Base-by-base conservation (phyloP, 306 rosid species). In the Trifolium dubium region DNA sequence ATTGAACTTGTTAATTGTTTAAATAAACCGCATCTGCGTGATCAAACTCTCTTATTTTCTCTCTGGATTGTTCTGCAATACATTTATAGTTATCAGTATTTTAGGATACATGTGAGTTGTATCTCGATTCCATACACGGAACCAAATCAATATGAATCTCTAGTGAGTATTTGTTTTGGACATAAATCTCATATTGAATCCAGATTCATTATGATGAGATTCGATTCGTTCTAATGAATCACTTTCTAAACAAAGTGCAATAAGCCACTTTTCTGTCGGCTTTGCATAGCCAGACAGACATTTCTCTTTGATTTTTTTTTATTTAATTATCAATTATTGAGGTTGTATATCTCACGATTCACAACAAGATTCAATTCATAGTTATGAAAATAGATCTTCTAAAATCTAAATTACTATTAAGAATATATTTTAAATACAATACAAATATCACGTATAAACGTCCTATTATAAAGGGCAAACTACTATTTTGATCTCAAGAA, bases 1-100 rank as follows among this genome's bases (percentile, higher is more conserved):
- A 64, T 51, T 54, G 23, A 31, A 73, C 77, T 79, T 56, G 53
- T 58, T 68, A 77, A 75, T 66, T 39, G 8, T 61, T 31, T 63
- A 46, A 37, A 77, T 64, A 6, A 58, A 78, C 29, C 43, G 66
- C 5, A 56, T 50, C 41, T 54, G 6, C 39, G 3, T 34, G 8
- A 15, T 18, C 11, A 60, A 46, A 5, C 50, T 64, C 41, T 56
- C 39, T 5, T 63, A 29, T 9, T 63, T 23, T 43, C 71, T 74
- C 39, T 15, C 35, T 11, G 51, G 14, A 47, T 47, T 5, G 54
- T 47, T 47, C 14, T 47, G 54, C 54, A 47, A 47, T 47, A 14
- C 54, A 47, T 47, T 47, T 47, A 46, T 46, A 5, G 8, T 46
- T 46, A 14, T 12, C 53, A 13, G 8, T 32, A 32, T 32, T 32